These are phyloP conservation scores for Boeremia lycopersici DNA, from an alignment of 2,329 filamentous ascomycete genomes.

Conservation along the genomic window DNA sequence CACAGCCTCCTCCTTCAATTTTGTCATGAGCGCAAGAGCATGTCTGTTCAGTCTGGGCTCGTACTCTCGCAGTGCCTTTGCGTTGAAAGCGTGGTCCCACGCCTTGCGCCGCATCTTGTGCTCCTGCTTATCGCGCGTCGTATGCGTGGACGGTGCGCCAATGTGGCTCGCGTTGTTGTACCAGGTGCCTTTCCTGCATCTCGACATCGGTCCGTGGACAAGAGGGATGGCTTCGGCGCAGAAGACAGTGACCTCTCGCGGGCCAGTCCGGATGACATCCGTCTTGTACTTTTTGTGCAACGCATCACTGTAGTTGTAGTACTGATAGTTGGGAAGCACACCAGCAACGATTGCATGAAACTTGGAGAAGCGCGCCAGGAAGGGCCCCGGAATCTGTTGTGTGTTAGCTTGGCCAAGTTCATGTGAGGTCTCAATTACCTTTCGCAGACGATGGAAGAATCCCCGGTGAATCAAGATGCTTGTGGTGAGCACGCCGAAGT, in stretches of 20 bases:
- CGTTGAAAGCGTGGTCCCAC: slow-evolving; percentile 44
- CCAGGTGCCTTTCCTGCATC: slow-evolving; percentile 39
- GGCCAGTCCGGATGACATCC: slow-evolving; percentile 44
- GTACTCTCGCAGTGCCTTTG: slow-evolving; percentile 44
- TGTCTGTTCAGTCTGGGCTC: slow-evolving; percentile 44
- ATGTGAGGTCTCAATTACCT: slow-evolving; percentile 14
- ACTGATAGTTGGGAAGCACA: slow-evolving; percentile 29
- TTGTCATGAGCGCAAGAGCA: slow-evolving; percentile 31
- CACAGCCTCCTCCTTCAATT: slow-evolving; percentile 28
- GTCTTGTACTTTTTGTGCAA: slow-evolving; percentile 36
- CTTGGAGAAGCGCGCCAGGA: slow-evolving; percentile 45
- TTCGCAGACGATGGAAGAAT: slow-evolving; percentile 49
- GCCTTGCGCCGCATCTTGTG: slow-evolving; percentile 39
- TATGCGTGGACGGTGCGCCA: slow-evolving; percentile 31
- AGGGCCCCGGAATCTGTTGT: slow-evolving; percentile 48
- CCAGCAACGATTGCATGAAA: slow-evolving; percentile 43
- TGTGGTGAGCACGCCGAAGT: slow-evolving; percentile 28
- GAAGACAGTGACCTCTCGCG: slow-evolving; percentile 41
- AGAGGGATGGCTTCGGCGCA: slow-evolving; percentile 35
- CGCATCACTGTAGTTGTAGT: slow-evolving; percentile 31
- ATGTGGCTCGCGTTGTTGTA: slow-evolving; percentile 29
- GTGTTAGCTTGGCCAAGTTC: background rate
- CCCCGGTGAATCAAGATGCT: slow-evolving; percentile 50
- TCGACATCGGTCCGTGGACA: slow-evolving; percentile 37
- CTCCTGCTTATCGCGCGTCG: slow-evolving; percentile 36